Percentiles rank a stretch among this genome's conserved stretches.
phyloP scores from a whole-genome alignment of 2,329 filamentous ascomycete genomes.

The Pyrenochaeta sp. region DNA sequence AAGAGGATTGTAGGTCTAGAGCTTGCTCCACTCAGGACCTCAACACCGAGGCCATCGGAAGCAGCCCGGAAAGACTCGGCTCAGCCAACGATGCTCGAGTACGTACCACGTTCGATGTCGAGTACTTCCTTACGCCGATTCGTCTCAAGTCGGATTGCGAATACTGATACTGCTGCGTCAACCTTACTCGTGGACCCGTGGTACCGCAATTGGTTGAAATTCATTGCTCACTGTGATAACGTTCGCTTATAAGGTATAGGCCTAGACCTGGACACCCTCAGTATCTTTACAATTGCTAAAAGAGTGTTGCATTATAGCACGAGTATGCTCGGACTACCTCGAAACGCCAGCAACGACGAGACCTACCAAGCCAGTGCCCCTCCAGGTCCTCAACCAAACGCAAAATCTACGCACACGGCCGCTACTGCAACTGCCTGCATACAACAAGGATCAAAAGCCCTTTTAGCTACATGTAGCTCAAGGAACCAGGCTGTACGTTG shows the following conservation, averaged over 20 bases:
- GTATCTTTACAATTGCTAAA: background rate
- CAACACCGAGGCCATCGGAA: conserved; percentile 5
- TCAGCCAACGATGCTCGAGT: background rate
- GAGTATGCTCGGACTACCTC: background rate
- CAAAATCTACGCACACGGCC: background rate
- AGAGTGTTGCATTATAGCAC: background rate
- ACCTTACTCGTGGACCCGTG: background rate
- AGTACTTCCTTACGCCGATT: background rate
- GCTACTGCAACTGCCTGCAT: conserved; percentile 1
- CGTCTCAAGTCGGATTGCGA: background rate
- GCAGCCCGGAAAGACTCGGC: conserved; percentile 4
- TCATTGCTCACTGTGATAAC: too few species aligned
- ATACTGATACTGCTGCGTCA: background rate
- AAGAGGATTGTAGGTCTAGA: background rate
- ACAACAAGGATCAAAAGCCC: conserved; percentile 9
- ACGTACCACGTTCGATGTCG: background rate
- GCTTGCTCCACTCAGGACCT: background rate
- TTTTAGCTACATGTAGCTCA: conserved; percentile 9
- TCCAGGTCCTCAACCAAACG: background rate
- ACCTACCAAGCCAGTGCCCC: background rate
- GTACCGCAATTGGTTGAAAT: background rate
- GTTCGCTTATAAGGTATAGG: background rate
- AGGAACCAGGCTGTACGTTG: background rate
- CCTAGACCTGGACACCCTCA: background rate
- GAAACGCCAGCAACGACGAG: background rate